These are phyloP conservation scores for Aegilops umbellulata DNA, from an alignment of 176 grass and related monocot species.

Conservation along the genomic window DNA sequence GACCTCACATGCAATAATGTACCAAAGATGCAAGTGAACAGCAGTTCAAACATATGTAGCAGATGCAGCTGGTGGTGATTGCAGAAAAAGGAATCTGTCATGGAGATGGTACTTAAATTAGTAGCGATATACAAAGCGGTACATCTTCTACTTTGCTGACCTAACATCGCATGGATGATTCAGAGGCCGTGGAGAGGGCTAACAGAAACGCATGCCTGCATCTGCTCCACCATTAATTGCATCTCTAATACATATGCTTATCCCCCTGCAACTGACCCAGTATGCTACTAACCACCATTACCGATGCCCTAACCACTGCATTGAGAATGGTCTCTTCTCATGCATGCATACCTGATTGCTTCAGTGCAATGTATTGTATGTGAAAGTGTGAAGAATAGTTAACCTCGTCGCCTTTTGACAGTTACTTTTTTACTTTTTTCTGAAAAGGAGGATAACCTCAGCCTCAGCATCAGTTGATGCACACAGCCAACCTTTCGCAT, in stretches of 20 bases:
- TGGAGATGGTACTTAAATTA: neutral
- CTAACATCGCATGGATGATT: slow-evolving; percentile 21
- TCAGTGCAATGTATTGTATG: neutral
- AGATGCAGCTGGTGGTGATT: slow-evolving; percentile 28
- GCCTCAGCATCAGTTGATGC: no score
- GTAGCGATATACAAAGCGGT: neutral
- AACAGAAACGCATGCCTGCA: slow-evolving; percentile 37
- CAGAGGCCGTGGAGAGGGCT: slow-evolving; percentile 22
- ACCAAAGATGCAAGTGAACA: slow-evolving; percentile 24
- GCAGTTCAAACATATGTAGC: slow-evolving; percentile 9
- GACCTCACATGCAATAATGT: slow-evolving; percentile 26
- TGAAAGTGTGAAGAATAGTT: slow-evolving; percentile 2
- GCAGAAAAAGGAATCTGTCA: slow-evolving; percentile 7
- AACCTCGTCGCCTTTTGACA: neutral
- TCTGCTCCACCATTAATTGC: slow-evolving; percentile 43
- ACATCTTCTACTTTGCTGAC: slow-evolving; percentile 31
- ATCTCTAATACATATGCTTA: neutral
- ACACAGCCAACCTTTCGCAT: no score
- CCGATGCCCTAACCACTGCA: slow-evolving; percentile 36
- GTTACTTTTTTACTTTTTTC: no score
- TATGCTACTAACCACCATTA: slow-evolving; percentile 39
- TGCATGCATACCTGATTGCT: neutral
- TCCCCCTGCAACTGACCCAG: slow-evolving; percentile 21
- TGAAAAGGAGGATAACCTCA: no score
- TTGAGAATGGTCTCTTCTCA: slow-evolving; percentile 5